These are phyloP conservation scores for Boletus rufocinnamomeus DNA, from an alignment of 768 basidiomycete species.

Conservation along the genomic window DNA sequence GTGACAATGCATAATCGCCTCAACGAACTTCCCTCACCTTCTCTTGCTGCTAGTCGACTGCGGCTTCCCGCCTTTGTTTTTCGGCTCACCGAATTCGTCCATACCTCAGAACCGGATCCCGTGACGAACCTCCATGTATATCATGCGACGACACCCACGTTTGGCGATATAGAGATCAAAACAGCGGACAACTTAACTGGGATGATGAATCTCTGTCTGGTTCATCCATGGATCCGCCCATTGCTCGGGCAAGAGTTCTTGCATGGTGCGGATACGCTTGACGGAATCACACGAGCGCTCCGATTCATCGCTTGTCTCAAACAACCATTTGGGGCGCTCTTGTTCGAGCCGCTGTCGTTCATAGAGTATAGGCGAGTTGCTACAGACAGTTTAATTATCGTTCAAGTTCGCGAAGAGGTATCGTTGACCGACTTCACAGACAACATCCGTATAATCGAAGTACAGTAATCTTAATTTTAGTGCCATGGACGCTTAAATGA, in stretches of 20 bases:
- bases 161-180: constrained; percentile 7
- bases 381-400: constrained; percentile 8
- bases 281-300: background rate
- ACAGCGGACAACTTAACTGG: background rate
- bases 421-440: constrained; percentile 2
- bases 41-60: background rate
- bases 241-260: constrained; percentile 7
- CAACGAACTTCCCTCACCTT: background rate
- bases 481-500: background rate
- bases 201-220: background rate
- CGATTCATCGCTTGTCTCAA: constrained; percentile 1
- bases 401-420: background rate
- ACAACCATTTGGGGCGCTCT: constrained; percentile 6
- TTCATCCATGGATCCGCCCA: constrained; percentile 17
- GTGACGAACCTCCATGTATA: background rate
- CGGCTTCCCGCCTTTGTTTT: constrained; percentile 10
- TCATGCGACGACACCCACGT: background rate
- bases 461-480: background rate
- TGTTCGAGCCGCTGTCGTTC: background rate
- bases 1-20: background rate
- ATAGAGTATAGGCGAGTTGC: constrained; percentile 19
- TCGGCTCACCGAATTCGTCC: background rate
- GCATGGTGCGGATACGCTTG: background rate
- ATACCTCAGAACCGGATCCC: no score
- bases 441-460: background rate